These are phyloP conservation scores for Dioscorea cayenensis DNA, from an alignment of 116 monocot genomes.

Conservation along the genomic window DNA sequence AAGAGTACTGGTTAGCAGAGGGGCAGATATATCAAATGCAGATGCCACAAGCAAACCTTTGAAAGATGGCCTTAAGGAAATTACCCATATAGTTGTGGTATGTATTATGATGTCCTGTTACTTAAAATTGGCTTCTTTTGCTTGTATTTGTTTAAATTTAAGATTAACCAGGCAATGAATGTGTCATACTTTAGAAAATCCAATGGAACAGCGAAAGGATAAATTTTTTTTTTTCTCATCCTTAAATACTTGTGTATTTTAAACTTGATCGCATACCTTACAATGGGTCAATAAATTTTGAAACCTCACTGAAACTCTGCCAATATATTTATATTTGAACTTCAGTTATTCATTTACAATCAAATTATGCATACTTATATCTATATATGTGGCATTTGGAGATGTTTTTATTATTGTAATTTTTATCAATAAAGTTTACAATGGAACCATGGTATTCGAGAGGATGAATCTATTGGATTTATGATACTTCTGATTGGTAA, in stretches of 20 bases:
- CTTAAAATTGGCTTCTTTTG: not conserved
- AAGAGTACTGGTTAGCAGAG: slow-evolving; percentile 71
- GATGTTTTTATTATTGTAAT: no score
- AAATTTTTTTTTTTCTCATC: not conserved
- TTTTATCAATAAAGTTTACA: no score
- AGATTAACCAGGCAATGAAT: not conserved
- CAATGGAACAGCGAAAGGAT: not conserved
- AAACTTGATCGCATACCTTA: no score
- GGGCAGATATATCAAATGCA: slow-evolving; percentile 26
- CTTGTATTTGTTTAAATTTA: not conserved
- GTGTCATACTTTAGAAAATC: not conserved
- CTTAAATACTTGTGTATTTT: not conserved
- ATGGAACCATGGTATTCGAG: no score
- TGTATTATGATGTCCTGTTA: slow-evolving; percentile 3
- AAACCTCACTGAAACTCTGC: no score
- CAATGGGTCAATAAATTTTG: no score
- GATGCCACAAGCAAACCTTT: slow-evolving; percentile 10
- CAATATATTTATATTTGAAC: no score
- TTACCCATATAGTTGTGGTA: slow-evolving; percentile 98
- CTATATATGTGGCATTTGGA: no score
- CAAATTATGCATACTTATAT: no score
- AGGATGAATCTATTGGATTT: no score
- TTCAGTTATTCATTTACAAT: no score
- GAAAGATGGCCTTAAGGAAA: slow-evolving; percentile 42
- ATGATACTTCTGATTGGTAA: no score